Percentiles rank a stretch among this genome's conserved stretches.
These are phyloP conservation scores for Solanum bulbocastanum DNA, from an alignment of 257 asterid species.

Conservation along the genomic window DNA sequence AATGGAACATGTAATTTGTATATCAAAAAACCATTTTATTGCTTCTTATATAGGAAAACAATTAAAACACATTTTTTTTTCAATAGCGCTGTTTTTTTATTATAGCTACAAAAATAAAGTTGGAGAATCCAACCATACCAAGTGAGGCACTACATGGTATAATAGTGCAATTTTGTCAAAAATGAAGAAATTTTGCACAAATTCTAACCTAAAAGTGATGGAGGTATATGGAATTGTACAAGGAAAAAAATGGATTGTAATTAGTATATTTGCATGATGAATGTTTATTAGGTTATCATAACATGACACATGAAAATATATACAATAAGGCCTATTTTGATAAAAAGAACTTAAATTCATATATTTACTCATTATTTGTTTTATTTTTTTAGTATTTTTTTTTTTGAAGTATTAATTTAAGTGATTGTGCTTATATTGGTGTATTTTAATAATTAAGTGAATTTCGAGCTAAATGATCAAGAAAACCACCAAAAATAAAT, in stretches of 20 bases:
- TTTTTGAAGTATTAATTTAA: too few relatives aligned
- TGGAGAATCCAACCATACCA: not conserved
- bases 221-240: not conserved
- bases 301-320: not conserved
- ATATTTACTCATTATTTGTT: too few relatives aligned
- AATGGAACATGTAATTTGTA: not conserved
- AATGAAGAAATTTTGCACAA: not conserved
- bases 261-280: not conserved
- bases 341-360: not conserved
- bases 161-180: not conserved
- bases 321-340: too few relatives aligned
- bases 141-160: not conserved
- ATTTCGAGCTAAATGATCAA: not conserved
- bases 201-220: not conserved
- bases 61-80: not conserved
- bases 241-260: not conserved
- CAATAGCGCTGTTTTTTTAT: not conserved
- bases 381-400: too few relatives aligned
- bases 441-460: not conserved
- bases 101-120: not conserved
- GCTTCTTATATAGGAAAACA: not conserved
- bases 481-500: not conserved
- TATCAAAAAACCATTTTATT: not conserved
- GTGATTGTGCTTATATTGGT: not conserved
- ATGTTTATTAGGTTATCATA: not conserved